Base-by-base conservation (phyloP, 202 grass and related monocot genomes). In the Bolboschoenoplectus hybrid region DNA sequence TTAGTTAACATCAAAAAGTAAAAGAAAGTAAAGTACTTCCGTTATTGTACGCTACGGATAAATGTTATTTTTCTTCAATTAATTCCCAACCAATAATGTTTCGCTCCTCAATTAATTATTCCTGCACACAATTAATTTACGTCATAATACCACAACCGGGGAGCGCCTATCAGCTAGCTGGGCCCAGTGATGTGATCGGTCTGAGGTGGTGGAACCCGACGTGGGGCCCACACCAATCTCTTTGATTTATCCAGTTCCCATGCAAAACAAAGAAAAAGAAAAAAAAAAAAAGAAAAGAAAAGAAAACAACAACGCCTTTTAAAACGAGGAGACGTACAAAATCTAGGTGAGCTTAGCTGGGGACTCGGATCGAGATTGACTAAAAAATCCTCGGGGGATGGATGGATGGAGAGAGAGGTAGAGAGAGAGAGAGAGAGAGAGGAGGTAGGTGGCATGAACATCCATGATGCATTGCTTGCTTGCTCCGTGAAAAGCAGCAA, bases 301-400 rank as follows among this genome's bases (percentile, higher is more conserved):
- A 17, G 9, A 19, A 74, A 11, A 2, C 8, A 35, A 81, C 67
- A 57, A 62, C 83, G 16, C 14, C 83, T 85, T 85, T 85, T 62
- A 55, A 75, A 85, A 74, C 49, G 40, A 63, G 67, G 45, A 49
- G 44, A 51, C 46, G 19, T 51, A 26, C 26, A 26, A 61, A 58
- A 58, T 61, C 50, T 74, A 60, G 49, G 49, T 9, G 26, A 51
- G 49, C 49, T 9, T 9, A 51, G 67, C 70, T 50, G 45, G 52
- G 44, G 56, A 74, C 83, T 43, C 9, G 7, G 52, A 85, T 74
- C 83, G 83, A 85, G 83, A 85, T 85, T 85, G 83, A 85, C 83
- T 74, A 9, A 57, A 73, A 70, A 73, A 44, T 2, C 38, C 46
- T 85, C 82, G 82, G 82, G 64, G 32, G 34, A 38, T 80, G 73